These are phyloP conservation scores for Suillus brevipes DNA, from an alignment of 768 basidiomycete species.

Conservation along the genomic window DNA sequence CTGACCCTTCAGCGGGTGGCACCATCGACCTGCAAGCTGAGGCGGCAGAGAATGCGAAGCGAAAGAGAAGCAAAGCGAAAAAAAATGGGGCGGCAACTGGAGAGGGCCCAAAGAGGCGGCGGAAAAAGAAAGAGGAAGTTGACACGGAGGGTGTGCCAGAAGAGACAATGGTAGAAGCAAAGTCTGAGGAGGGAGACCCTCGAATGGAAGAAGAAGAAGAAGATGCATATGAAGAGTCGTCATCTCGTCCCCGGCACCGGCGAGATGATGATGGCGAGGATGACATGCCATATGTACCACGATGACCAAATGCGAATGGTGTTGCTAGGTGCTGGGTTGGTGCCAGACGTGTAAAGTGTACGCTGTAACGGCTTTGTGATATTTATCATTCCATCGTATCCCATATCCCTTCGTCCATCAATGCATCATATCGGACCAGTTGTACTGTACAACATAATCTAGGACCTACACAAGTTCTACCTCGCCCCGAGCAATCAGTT, in stretches of 20 bases:
- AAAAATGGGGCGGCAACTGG: constrained; percentile 40
- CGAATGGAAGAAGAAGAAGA: constrained; percentile 46
- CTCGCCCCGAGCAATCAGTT: constrained; percentile 68
- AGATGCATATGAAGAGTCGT: constrained; percentile 38
- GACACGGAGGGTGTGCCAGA: constrained; percentile 36
- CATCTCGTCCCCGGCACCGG: constrained; percentile 43
- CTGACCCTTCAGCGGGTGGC: constrained; percentile 85
- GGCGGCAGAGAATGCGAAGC: constrained; percentile 50
- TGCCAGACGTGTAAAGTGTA: neutral
- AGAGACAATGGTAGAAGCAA: constrained; percentile 37
- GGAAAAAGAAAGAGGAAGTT: constrained; percentile 48
- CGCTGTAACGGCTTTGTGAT: neutral
- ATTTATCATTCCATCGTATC: constrained; percentile 1
- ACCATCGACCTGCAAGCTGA: constrained; percentile 73
- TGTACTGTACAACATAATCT: constrained; percentile 4
- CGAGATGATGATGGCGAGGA: constrained; percentile 33
- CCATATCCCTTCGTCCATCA: neutral
- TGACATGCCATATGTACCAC: constrained; percentile 45
- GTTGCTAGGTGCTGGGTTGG: neutral
- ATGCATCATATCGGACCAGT: constrained; percentile 3
- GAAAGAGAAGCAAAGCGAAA: constrained; percentile 61
- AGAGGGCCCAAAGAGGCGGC: constrained; percentile 45
- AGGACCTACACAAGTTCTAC: constrained; percentile 67
- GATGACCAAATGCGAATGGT: constrained; percentile 18
- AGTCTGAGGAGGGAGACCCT: constrained; percentile 38